Evolutionary conservation across 345 rosid genomes (phyloP).

Genomic region (Balakata baccata): DNA sequence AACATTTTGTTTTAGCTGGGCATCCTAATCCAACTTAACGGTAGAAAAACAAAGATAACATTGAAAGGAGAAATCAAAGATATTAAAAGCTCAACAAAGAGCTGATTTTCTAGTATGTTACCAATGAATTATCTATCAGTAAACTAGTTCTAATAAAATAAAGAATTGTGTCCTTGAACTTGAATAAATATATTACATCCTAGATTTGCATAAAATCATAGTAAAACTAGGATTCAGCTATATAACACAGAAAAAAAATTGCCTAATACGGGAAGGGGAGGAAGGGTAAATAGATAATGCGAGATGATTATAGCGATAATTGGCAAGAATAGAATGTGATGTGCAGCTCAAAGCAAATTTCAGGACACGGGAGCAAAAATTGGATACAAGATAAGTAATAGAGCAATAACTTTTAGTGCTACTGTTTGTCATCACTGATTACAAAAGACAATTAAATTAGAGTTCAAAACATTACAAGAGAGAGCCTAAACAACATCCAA

Average conservation of each 20-base stretch:
- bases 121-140: background rate
- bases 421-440: background rate
- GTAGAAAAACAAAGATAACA: background rate
- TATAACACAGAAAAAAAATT: background rate
- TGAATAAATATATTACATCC: background rate
- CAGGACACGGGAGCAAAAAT: too few species aligned
- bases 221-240: background rate
- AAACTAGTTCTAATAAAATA: background rate
- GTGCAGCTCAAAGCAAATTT: too few species aligned
- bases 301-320: background rate
- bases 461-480: background rate
- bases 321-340: too few species aligned
- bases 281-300: background rate
- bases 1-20: too few species aligned
- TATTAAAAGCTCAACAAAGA: background rate
- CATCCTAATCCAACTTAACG: too few species aligned
- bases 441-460: background rate
- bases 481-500: background rate
- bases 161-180: background rate
- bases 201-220: background rate
- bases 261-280: background rate
- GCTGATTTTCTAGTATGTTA: background rate
- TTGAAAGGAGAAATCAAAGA: background rate
- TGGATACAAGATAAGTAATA: too few species aligned
- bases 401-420: background rate